A percentile compares a stretch with the other conserved stretches of the same genome.
Evolutionary conservation across 164 flowering plant genomes (phyloP).

Genomic region (Annona squamosa): DNA sequence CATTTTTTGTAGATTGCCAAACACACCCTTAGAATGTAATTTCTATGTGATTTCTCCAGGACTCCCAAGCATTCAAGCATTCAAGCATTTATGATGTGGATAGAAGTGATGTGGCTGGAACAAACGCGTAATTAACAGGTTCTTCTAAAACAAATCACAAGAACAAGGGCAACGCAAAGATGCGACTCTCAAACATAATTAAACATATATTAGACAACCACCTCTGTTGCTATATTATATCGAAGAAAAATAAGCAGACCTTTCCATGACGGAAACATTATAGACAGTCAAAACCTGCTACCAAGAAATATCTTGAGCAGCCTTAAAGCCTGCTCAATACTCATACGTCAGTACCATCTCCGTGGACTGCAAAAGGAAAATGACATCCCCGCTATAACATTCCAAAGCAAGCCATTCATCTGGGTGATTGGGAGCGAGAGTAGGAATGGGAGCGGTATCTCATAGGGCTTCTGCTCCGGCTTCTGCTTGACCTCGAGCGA

Average conservation of each 20-base stretch:
- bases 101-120: too few relatives aligned
- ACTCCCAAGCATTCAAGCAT: too few relatives aligned
- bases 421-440: constrained; percentile 38
- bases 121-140: too few relatives aligned
- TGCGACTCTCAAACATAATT: too few relatives aligned
- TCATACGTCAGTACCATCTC: neutral
- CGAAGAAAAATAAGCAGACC: neutral
- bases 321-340: neutral
- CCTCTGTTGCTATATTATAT: neutral
- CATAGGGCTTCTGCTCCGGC: constrained; percentile 49
- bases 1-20: too few relatives aligned
- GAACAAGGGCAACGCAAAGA: too few relatives aligned
- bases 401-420: constrained; percentile 6
- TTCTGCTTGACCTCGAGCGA: constrained; percentile 21
- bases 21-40: too few relatives aligned
- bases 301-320: constrained; percentile 1
- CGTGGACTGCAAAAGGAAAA: neutral
- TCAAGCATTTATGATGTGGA: too few relatives aligned
- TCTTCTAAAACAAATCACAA: too few relatives aligned
- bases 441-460: constrained; percentile 51
- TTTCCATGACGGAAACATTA: neutral
- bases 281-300: neutral
- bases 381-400: neutral
- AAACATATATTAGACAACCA: neutral
- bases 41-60: too few relatives aligned